These are phyloP conservation scores for Adiantum capillusveneris DNA, from an alignment of 75 land plant species.

Conservation along the genomic window DNA sequence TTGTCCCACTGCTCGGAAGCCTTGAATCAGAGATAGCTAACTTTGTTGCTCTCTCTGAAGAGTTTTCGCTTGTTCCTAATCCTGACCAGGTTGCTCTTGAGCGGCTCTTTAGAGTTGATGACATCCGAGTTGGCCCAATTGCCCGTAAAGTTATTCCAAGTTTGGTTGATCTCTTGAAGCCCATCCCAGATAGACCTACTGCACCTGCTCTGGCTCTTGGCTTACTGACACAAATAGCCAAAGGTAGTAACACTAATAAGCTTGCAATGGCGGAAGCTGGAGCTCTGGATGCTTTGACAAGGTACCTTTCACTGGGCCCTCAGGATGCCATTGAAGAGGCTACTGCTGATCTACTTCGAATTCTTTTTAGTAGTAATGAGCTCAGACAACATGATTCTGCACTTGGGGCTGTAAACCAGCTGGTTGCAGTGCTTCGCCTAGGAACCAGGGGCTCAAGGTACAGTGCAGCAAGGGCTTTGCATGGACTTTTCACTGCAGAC, in stretches of 20 bases:
- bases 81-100: slow-evolving; percentile 81
- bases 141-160: slow-evolving; percentile 82
- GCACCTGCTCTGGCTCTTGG: slow-evolving; percentile 69
- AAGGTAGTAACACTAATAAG: slow-evolving; percentile 69
- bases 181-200: slow-evolving; percentile 89
- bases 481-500: slow-evolving; percentile 69
- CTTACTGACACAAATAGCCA: slow-evolving; percentile 66
- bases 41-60: slow-evolving; percentile 55
- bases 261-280: slow-evolving; percentile 89
- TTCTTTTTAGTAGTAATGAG: slow-evolving; percentile 66
- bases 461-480: slow-evolving; percentile 70
- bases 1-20: slow-evolving; percentile 63
- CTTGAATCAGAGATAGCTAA: slow-evolving; percentile 64
- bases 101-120: slow-evolving; percentile 75
- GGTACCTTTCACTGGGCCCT: slow-evolving; percentile 83
- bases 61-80: slow-evolving; percentile 48
- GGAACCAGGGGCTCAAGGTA: slow-evolving; percentile 69
- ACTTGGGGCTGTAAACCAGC: slow-evolving; percentile 61
- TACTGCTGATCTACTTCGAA: slow-evolving; percentile 53
- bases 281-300: slow-evolving; percentile 77
- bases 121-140: slow-evolving; percentile 69
- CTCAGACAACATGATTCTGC: slow-evolving; percentile 70
- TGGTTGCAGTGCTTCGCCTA: slow-evolving; percentile 79
- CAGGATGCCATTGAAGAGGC: slow-evolving; percentile 74
- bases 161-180: slow-evolving; percentile 79